Conservation (phyloP, 805 yeast genomes). For the Kluyveromyces lactis region DNA sequence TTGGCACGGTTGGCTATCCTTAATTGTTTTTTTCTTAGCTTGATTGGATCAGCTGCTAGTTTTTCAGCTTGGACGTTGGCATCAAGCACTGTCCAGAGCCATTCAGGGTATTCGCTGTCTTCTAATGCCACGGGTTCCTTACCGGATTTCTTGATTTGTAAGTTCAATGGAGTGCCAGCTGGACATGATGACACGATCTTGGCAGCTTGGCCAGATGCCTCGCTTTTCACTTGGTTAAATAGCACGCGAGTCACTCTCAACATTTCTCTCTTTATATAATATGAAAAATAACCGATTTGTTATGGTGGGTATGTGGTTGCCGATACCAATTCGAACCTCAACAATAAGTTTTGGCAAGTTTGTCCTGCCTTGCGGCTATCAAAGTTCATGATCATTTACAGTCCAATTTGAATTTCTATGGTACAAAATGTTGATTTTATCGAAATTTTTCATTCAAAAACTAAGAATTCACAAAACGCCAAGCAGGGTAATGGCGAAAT, state of each 20-base stretch:
- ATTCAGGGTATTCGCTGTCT: slow-evolving; percentile 84
- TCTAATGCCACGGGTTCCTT: slow-evolving; percentile 81
- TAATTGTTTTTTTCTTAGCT: slow-evolving; percentile 61
- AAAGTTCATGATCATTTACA: too few relatives aligned
- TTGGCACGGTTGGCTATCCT: slow-evolving; percentile 58
- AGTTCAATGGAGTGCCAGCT: slow-evolving; percentile 64
- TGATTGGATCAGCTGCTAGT: slow-evolving; percentile 52
- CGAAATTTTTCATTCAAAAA: too few relatives aligned
- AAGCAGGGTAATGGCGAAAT: slow-evolving; percentile 9
- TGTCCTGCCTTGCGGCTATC: too few relatives aligned
- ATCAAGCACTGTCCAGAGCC: slow-evolving; percentile 88
- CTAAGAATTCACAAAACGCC: not conserved
- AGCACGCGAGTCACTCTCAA: slow-evolving; percentile 1
- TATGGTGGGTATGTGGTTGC: too few relatives aligned
- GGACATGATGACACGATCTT: slow-evolving; percentile 40
- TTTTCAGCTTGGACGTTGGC: slow-evolving; percentile 47
- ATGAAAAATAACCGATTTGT: too few relatives aligned
- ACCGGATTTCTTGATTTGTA: slow-evolving; percentile 72
- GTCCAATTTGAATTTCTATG: too few relatives aligned
- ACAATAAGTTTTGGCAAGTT: too few relatives aligned
- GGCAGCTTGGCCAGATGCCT: not conserved
- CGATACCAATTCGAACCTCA: too few relatives aligned
- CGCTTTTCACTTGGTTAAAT: not conserved
- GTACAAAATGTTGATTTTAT: too few relatives aligned
- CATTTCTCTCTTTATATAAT: not conserved